Percentiles rank a stretch among this genome's conserved stretches.
Conservation (phyloP, 441 rosid species). For the Croton setiger region DNA sequence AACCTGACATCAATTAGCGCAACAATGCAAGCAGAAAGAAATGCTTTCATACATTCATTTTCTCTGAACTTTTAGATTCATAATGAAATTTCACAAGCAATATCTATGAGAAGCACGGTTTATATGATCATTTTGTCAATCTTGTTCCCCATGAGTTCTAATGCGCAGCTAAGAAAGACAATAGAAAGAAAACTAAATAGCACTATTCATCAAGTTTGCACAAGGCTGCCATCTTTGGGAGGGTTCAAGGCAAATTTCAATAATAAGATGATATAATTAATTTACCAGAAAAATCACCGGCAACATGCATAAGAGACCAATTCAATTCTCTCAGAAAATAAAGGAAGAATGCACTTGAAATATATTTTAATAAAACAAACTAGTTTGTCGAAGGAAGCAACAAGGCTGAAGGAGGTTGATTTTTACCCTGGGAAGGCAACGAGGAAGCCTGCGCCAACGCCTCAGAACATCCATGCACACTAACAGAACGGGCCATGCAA, state of each 20-base stretch:
- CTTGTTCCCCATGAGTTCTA: neutral
- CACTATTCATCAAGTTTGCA: neutral
- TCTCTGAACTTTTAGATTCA: neutral
- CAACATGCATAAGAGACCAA: neutral
- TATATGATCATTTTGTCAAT: neutral
- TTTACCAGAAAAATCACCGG: neutral
- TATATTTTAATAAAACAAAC: neutral
- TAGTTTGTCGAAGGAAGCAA: neutral
- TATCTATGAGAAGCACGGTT: neutral
- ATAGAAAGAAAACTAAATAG: neutral
- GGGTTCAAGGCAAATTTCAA: neutral
- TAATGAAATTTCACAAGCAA: neutral
- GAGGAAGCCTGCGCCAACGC: conserved; percentile 36
- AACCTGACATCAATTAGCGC: neutral
- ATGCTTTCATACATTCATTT: neutral
- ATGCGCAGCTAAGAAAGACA: too few species aligned
- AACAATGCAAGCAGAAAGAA: neutral
- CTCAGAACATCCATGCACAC: conserved; percentile 90
- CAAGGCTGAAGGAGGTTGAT: neutral
- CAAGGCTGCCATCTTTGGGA: neutral
- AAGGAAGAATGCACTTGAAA: neutral
- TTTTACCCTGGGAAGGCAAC: conserved; percentile 51
- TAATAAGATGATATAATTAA: neutral
- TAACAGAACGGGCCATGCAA: conserved; percentile 88
- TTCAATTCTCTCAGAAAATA: conserved; percentile 8